A percentile compares a stretch with the other conserved stretches of the same genome.
phyloP scores from a whole-genome alignment of 2,329 filamentous ascomycete genomes.

The Sclerotinia minor region DNA sequence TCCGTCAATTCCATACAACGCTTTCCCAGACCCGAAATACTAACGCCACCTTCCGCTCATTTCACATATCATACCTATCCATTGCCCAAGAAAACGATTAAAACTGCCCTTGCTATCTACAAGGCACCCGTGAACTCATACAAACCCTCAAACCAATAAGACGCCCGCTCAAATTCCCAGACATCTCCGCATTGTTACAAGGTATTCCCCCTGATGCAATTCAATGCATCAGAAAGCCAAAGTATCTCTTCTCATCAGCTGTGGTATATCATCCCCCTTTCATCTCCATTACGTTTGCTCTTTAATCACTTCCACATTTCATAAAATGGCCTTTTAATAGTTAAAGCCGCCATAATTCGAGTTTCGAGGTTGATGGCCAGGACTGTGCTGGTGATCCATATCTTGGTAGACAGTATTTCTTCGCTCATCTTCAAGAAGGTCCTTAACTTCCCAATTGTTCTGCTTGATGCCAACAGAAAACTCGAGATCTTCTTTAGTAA shows the following conservation, averaged over 20 bases:
- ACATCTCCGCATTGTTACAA: background rate
- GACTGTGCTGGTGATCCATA: constrained; percentile 34
- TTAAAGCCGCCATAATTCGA: constrained; percentile 42
- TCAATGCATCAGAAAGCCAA: background rate
- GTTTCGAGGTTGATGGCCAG: constrained; percentile 34
- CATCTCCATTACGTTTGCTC: background rate
- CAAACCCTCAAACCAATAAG: constrained; percentile 16
- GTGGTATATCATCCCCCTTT: background rate
- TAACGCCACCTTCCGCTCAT: constrained; percentile 4
- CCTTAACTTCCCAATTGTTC: constrained; percentile 99
- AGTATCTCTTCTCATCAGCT: background rate
- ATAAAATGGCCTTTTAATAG: constrained; percentile 28
- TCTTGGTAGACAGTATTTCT: constrained; percentile 42
- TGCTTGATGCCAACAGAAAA: constrained; percentile 94
- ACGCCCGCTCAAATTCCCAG: constrained; percentile 26
- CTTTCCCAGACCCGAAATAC: background rate
- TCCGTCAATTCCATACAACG: background rate
- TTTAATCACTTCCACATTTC: background rate
- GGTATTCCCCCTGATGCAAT: background rate
- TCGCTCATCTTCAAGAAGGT: constrained; percentile 53
- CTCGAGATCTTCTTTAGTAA: constrained; percentile 96
- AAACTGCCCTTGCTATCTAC: background rate
- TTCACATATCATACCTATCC: background rate
- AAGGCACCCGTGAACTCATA: constrained; percentile 8
- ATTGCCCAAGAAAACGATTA: constrained; percentile 2